These are phyloP conservation scores for Alternaria viburni DNA, from an alignment of 2,329 filamentous ascomycete species.

Conservation along the genomic window DNA sequence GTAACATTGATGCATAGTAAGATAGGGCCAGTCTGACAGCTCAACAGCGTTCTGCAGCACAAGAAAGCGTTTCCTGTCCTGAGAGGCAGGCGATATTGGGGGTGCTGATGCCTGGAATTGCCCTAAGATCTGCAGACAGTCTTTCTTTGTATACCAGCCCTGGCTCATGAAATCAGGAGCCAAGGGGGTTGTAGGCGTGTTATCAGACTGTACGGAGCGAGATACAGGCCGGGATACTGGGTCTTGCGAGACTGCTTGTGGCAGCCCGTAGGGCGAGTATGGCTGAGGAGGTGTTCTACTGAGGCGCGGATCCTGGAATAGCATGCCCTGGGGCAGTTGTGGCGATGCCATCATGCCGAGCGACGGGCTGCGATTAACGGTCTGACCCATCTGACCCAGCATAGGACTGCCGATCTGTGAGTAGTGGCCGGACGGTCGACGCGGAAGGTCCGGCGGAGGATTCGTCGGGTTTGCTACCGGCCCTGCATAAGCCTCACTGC, in stretches of 20 bases:
- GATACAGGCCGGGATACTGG: not conserved
- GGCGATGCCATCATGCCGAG: conserved; percentile 7
- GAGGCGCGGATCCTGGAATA: not conserved
- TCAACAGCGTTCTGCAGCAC: conserved; percentile 46
- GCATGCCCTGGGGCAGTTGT: conserved; percentile 7
- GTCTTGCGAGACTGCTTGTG: not conserved
- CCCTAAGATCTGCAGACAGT: conserved; percentile 13
- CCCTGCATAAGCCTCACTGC: not conserved
- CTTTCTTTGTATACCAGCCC: conserved; percentile 20
- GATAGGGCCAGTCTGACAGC: conserved; percentile 36
- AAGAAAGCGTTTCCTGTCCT: conserved; percentile 23
- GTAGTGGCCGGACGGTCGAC: conserved; percentile 2
- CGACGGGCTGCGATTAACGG: conserved; percentile 3
- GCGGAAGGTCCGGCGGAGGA: not conserved
- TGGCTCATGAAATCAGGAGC: not conserved
- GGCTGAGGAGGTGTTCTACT: conserved; percentile 7
- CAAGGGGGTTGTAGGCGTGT: not conserved
- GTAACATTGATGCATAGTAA: conserved; percentile 40
- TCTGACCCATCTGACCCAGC: not conserved
- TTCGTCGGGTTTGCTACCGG: not conserved
- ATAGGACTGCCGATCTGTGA: conserved; percentile 8
- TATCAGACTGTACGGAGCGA: not conserved
- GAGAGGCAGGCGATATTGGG: not conserved
- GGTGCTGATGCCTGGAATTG: conserved; percentile 4
- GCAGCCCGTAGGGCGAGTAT: conserved; percentile 4